Evolutionary conservation across 768 basidiomycete genomes (phyloP).

Genomic region (Coprinopsis cinerea): DNA sequence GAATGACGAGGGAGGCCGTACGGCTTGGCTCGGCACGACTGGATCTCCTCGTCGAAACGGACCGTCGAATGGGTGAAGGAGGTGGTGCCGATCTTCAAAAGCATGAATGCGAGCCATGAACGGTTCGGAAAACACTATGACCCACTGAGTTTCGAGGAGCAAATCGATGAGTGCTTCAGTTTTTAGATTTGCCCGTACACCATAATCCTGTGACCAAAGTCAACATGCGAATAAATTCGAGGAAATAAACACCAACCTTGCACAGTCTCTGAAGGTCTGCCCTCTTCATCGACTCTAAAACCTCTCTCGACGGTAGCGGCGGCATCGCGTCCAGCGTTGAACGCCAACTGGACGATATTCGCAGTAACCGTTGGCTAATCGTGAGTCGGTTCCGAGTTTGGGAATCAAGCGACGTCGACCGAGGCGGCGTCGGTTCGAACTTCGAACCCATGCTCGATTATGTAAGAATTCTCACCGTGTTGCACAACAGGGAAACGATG

Average conservation of each 20-base stretch:
- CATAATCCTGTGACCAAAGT: conserved; percentile 50
- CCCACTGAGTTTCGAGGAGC: conserved; percentile 51
- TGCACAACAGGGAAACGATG: too few species aligned
- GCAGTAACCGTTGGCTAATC: conserved; percentile 5
- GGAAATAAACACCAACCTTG: conserved; percentile 41
- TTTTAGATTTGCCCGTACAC: conserved; percentile 79
- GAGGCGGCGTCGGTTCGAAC: too few species aligned
- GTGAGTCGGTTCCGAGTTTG: not conserved
- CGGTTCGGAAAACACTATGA: not conserved
- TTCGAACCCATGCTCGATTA: too few species aligned
- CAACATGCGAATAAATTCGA: conserved; percentile 12
- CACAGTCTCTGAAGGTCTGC: conserved; percentile 57
- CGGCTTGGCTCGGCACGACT: conserved; percentile 36
- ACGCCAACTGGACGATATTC: too few species aligned
- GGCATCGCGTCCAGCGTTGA: too few species aligned
- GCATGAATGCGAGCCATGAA: conserved; percentile 7
- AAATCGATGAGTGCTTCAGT: conserved; percentile 74
- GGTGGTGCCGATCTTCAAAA: conserved; percentile 21
- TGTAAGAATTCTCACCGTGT: too few species aligned
- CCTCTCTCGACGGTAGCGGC: conserved; percentile 34
- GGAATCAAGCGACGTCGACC: too few species aligned
- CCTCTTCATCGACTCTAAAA: conserved; percentile 41
- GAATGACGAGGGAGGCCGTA: conserved; percentile 41
- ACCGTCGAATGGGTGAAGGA: conserved; percentile 28
- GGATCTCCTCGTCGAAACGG: conserved; percentile 27